Base-by-base conservation (phyloP, 1,284 basidiomycete species). In the Ustilago lituana region DNA sequence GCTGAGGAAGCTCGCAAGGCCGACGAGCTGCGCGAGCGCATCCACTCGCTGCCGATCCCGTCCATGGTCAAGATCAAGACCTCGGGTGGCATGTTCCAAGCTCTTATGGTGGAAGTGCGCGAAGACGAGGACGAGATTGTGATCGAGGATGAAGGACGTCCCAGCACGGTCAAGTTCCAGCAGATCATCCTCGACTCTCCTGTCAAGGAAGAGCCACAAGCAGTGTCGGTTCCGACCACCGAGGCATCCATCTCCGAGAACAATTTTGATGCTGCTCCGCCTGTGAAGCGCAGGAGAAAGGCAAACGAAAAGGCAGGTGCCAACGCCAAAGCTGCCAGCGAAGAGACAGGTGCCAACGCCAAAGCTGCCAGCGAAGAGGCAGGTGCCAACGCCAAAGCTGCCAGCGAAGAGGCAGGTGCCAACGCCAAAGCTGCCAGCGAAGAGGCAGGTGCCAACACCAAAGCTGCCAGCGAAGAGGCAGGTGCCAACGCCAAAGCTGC, bases 1-100 rank as follows among this genome's bases (percentile, higher is more conserved):
- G 49, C 63, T 5, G 73, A 74, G 41, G 71, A 73, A 43, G 57
- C 55, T 20, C 55, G 62, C 41, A 72, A 68, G 19, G 69, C 72
- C 2, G 63, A 62, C 19, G 61, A 51, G 32, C 32, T 75, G 46
- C 69, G 65, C 19, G 67, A 67, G 19, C 39, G 62, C 26, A 60
- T 72, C 35, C 40, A 52, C 5, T 46, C 61, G 7, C 53, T 80
- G 8, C 46, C 51, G 12, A 36, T 59, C 4, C 70, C 67, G 1
- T 40, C 51, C 17, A 52, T 55, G 24, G 49, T 77, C 47, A 69
- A 59, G 26, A 57, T 78, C 50, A 73, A 70, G 53, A 57, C 60
- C 19, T 54, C 67, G 4, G 63, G 74, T 19, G 71, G 73, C 33
- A 58, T 73, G 50, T 78, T 65, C 55, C 59, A 67, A 29, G 69